These are phyloP conservation scores for Fusarium sp. DNA, from an alignment of 2,329 filamentous ascomycete species.

Conservation along the genomic window DNA sequence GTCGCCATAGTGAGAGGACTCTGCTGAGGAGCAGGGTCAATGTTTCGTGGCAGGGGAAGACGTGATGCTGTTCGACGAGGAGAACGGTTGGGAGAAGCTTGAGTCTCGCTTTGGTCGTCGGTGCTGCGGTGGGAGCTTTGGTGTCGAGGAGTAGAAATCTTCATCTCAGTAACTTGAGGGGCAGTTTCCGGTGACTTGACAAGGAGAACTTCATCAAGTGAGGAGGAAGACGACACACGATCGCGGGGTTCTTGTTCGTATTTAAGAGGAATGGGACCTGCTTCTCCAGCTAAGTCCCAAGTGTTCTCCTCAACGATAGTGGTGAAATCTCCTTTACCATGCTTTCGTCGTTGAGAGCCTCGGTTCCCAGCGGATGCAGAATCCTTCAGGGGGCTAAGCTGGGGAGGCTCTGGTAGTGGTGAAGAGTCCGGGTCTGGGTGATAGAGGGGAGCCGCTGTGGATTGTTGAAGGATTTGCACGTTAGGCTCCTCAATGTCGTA, in stretches of 20 bases:
- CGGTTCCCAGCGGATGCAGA: conserved; percentile 65
- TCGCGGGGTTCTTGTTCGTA: conserved; percentile 23
- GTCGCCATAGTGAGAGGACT: conserved; percentile 71
- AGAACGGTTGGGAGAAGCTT: conserved; percentile 32
- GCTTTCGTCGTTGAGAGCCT: conserved; percentile 47
- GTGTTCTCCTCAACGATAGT: conserved; percentile 63
- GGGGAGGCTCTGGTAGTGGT: conserved; percentile 61
- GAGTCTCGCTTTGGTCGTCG: conserved; percentile 28
- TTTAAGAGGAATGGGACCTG: conserved; percentile 19
- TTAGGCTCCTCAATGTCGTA: conserved; percentile 58
- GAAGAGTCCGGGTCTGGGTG: conserved; percentile 55
- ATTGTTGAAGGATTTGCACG: conserved; percentile 60
- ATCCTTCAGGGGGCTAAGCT: conserved; percentile 65
- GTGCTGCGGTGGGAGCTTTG: conserved; percentile 33
- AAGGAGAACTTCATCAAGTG: conserved; percentile 52
- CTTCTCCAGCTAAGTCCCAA: conserved; percentile 54
- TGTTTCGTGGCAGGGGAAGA: conserved; percentile 51
- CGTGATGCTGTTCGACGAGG: conserved; percentile 40
- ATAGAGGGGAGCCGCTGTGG: conserved; percentile 49
- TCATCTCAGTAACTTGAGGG: conserved; percentile 23
- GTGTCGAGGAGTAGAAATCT: conserved; percentile 31
- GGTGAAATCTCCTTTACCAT: conserved; percentile 57
- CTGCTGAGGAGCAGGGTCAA: conserved; percentile 60
- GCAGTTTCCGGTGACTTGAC: conserved; percentile 40
- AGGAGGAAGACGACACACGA: conserved; percentile 49